phyloP scores from a whole-genome alignment of 2,329 filamentous ascomycete species.

The Fusarium oligoseptatum region DNA sequence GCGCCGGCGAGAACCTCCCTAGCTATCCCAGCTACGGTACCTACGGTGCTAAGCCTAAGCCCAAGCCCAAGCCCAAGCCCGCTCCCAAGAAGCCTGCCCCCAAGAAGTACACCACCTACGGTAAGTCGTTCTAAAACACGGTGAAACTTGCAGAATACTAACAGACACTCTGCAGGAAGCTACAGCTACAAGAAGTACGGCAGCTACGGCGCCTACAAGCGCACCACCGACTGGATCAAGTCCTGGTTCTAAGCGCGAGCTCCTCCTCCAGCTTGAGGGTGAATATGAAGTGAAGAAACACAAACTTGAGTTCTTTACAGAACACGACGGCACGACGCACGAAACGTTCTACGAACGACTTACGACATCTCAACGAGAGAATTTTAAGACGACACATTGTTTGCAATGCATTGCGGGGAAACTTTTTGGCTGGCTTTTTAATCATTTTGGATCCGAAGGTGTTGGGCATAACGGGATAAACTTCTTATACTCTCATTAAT shows the following conservation, averaged over 20 bases:
- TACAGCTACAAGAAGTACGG: slow-evolving; percentile 31
- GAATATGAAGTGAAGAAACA: not conserved
- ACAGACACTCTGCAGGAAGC: not conserved
- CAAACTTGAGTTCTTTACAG: not conserved
- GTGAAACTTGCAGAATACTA: not conserved
- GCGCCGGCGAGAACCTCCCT: slow-evolving; percentile 1
- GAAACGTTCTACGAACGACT: slow-evolving; percentile 36
- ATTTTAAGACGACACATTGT: too few species aligned
- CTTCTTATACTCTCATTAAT: slow-evolving; percentile 3
- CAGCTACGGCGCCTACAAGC: slow-evolving; percentile 36
- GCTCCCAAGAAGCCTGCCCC: slow-evolving; percentile 7
- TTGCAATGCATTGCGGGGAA: slow-evolving; percentile 6
- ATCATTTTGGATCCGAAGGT: not conserved
- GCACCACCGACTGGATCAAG: slow-evolving; percentile 22
- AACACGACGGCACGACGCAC: slow-evolving; percentile 18
- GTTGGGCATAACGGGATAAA: not conserved
- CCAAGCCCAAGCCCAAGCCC: slow-evolving; percentile 6
- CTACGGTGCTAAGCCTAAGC: slow-evolving; percentile 7
- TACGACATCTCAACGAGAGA: slow-evolving; percentile 35
- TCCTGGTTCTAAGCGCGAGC: slow-evolving; percentile 25
- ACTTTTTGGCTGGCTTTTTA: not conserved
- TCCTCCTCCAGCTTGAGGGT: not conserved
- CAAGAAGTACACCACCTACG: slow-evolving; percentile 10
- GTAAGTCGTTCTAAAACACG: not conserved
- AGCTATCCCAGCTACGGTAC: slow-evolving; percentile 10